Base-by-base conservation (phyloP, 2,329 filamentous ascomycete species). In the Ramularia endophylla region DNA sequence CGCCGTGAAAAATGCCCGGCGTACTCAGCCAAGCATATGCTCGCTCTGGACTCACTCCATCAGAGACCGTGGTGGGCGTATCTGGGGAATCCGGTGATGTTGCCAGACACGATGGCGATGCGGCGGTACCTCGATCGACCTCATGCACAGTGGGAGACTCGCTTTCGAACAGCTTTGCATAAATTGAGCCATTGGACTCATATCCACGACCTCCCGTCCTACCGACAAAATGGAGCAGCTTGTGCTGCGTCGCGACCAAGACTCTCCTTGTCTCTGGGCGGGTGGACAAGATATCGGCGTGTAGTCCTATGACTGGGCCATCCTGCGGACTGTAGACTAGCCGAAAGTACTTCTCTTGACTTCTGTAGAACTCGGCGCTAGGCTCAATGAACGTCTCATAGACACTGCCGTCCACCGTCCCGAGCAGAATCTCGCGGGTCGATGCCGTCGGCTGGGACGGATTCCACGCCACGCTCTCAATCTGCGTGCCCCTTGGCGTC, bases 341-440 rank as follows among this genome's bases (percentile, higher is more conserved):
- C 63, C 90, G 90, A 46, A 94, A 67, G 62, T 94, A 95, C 65
- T 87, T 88, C 63, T 98, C 92, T 64, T 97, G 89, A 59, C 90
- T 85, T 53, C 87, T 79, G 66, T 95, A 97, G 66, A 95, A 95
- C 62, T 97, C 92, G 36, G 84, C 88, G 11, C 87, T 85, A 3
- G 88, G 88, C 64, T 98, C 92, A 58, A 98, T 90, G 57, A 87
- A 97, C 13, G 83, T 83, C 66, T 98, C 92, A 66, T 95, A 97
- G 22, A 98, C 79, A 63, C 87, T 92, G 18, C 92, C 92, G 65
- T 97, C 92, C n/a, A 85, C 80, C 8, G 88, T 83, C 25, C 92
- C 92, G 22, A 98, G 67, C 7, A 98, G 70, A 27, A 98, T 97
- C 70, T 98, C 92, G 43, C 92, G 77, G 3, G 92, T 98, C 2